Evolutionary conservation across 176 grass and related monocot species (phyloP).

Genomic region (Tuctoria greenei): DNA sequence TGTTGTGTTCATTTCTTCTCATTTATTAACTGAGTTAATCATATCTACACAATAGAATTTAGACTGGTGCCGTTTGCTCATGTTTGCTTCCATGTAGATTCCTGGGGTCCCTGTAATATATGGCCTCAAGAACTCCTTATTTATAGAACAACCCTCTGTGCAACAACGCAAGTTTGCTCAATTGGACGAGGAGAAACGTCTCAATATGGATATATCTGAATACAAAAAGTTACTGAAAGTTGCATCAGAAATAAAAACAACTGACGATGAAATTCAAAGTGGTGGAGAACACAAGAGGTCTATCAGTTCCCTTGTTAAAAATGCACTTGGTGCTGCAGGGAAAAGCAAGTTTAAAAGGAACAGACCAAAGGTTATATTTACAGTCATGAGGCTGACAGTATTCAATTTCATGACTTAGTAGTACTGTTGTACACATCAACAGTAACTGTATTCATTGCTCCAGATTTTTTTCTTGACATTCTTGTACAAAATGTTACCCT

Average conservation of each 20-base stretch:
- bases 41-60: background rate
- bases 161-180: slow-evolving; percentile 67
- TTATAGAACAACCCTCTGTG: slow-evolving; percentile 66
- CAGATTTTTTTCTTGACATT: background rate
- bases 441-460: background rate
- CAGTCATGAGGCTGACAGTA: background rate
- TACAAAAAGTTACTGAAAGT: slow-evolving; percentile 51
- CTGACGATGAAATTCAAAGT: slow-evolving; percentile 29
- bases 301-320: slow-evolving; percentile 44
- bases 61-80: background rate
- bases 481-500: slow-evolving; percentile 23
- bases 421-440: slow-evolving; percentile 1
- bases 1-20: background rate
- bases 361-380: slow-evolving; percentile 66
- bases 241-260: slow-evolving; percentile 28
- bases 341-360: slow-evolving; percentile 84
- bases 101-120: slow-evolving; percentile 85
- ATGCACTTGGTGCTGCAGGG: slow-evolving; percentile 35
- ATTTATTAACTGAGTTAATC: background rate
- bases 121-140: slow-evolving; percentile 64
- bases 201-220: slow-evolving; percentile 68
- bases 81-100: slow-evolving; percentile 45
- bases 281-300: slow-evolving; percentile 30
- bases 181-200: slow-evolving; percentile 57
- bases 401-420: background rate